Base-by-base conservation (phyloP, 768 basidiomycete genomes). In the Rhizopogon roseolus region DNA sequence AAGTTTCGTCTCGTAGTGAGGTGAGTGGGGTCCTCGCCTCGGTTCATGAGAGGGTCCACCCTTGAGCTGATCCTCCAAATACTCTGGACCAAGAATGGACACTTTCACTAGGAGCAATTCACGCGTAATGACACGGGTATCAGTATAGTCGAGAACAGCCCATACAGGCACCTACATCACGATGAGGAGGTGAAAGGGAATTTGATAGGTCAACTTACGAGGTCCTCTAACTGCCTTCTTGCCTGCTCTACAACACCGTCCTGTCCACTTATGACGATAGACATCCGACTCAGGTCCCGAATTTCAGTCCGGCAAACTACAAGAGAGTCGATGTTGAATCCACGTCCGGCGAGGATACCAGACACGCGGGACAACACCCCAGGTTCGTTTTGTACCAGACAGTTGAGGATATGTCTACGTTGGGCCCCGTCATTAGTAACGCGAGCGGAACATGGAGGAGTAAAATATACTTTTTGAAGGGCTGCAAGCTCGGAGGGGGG, bases 291-390 rank as follows among this genome's bases (percentile, higher is more conserved):
- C 49, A 98, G 77, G 76, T 99, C 97, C 54, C 93, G 85, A 58
- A 98, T 93, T 72, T 98, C 97, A 37, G 97, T 99, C 50, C 90
- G 83, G 72, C 97, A 99, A 25, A 99, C 97, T 63, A 99, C 97
- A 57, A 99, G 78, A 5, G 96, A 98, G 73, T 99, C 96, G 69
- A 96, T 91, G 76, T 99, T 99, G 79, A 99, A 97, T 4, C 97
- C 97, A 59, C 97, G 80, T 40, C 92, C 97, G 17, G 97, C 97
- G 22, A 99, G 81, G 64, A 96, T 98, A 52, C 97, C 97, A 6
- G 96, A 96, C 3, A 99, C 94, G 62, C 97, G 88, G 28, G 96
- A 97, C 11, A 99, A 81, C n/a, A 99, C 97, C 64, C 97, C 97
- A 3, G 97, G 97, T 73, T 99, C 97, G 68, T 99, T 98, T 72